phyloP scores from a whole-genome alignment of 2,329 filamentous ascomycete species.

The Blastomyces percursus region DNA sequence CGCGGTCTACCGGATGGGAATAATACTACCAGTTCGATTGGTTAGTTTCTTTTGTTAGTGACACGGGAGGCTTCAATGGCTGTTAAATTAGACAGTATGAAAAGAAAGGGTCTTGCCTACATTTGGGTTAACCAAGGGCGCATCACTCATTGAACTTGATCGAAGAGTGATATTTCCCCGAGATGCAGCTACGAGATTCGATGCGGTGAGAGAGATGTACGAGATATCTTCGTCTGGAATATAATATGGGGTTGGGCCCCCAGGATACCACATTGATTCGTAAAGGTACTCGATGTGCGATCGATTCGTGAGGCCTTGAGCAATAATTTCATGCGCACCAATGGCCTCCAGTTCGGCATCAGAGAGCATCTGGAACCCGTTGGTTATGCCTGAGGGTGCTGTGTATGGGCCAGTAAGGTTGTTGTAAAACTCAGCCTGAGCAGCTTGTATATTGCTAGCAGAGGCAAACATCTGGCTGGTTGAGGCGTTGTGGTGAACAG shows the following conservation, averaged over 20 bases:
- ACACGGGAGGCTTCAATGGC: background rate
- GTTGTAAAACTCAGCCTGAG: conserved; percentile 20
- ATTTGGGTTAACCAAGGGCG: conserved; percentile 15
- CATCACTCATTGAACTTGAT: conserved; percentile 10
- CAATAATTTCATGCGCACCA: conserved; percentile 16
- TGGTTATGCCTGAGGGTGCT: conserved; percentile 23
- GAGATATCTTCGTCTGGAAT: conserved; percentile 18
- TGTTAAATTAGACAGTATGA: background rate
- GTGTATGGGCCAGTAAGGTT: conserved; percentile 23
- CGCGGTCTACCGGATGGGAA: conserved; percentile 11
- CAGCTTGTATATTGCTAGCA: conserved; percentile 18
- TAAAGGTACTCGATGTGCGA: conserved; percentile 20
- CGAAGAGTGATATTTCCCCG: conserved; percentile 15
- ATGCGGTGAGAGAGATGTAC: conserved; percentile 25
- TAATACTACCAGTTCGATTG: conserved; percentile 9
- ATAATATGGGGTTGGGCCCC: conserved; percentile 17
- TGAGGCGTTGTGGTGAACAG: conserved; percentile 18
- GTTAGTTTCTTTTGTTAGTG: background rate
- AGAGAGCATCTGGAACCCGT: conserved; percentile 23
- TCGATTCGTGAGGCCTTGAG: conserved; percentile 16
- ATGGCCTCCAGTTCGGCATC: conserved; percentile 14
- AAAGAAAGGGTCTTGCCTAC: background rate
- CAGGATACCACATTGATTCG: conserved; percentile 18
- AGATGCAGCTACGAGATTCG: conserved; percentile 16
- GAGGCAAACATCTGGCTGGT: conserved; percentile 15